phyloP scores from a whole-genome alignment of 495 filamentous ascomycete species.

The Cryomyces minteri region DNA sequence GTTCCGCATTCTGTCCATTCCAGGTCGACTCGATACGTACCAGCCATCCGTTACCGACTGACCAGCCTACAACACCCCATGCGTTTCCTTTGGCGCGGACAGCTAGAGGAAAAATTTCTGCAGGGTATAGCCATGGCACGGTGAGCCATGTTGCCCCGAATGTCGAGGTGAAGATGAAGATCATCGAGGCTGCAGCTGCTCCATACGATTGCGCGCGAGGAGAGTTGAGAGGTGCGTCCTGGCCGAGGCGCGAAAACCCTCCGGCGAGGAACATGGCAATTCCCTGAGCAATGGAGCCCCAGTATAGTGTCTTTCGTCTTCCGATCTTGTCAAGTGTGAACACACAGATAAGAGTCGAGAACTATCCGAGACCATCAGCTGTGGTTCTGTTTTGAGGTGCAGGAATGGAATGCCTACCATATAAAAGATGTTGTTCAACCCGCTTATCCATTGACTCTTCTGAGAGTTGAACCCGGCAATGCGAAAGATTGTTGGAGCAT shows the following conservation, averaged over 20 bases:
- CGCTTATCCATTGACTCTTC: conserved; percentile 42
- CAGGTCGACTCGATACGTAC: background rate
- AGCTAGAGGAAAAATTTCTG: conserved; percentile 53
- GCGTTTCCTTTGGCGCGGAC: conserved; percentile 52
- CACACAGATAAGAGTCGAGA: conserved; percentile 44
- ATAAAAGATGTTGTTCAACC: conserved; percentile 52
- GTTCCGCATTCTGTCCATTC: background rate
- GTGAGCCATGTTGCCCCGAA: conserved; percentile 61
- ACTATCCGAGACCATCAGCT: conserved; percentile 17
- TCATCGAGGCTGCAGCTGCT: conserved; percentile 44
- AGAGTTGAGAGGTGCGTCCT: conserved; percentile 22
- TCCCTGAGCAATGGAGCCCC: conserved; percentile 45
- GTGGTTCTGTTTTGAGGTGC: background rate
- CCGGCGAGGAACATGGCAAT: conserved; percentile 42
- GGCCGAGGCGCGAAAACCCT: conserved; percentile 32
- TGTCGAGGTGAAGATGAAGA: conserved; percentile 49
- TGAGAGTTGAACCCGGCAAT: conserved; percentile 41
- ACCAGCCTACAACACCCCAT: conserved; percentile 61
- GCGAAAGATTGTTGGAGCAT: conserved; percentile 40
- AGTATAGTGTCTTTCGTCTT: conserved; percentile 47
- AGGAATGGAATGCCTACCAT: conserved; percentile 9
- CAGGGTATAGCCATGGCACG: conserved; percentile 52
- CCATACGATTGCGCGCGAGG: conserved; percentile 12
- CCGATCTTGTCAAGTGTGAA: conserved; percentile 53
- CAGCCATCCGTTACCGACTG: conserved; percentile 24